These are phyloP conservation scores for Colletotrichum caudatum DNA, from an alignment of 2,329 filamentous ascomycete species.

Conservation along the genomic window DNA sequence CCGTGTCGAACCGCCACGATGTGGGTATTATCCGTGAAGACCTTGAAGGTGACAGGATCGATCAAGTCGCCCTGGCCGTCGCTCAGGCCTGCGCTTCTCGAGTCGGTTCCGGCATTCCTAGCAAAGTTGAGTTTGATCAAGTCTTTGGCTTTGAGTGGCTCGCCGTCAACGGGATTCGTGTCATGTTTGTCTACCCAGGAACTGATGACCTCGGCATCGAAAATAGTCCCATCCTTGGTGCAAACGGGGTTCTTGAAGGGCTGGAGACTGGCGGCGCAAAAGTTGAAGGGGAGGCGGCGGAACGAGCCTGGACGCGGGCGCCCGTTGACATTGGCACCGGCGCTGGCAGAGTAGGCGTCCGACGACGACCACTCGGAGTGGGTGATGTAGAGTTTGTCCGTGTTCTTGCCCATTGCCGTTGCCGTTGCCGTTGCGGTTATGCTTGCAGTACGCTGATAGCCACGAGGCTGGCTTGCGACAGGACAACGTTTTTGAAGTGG, in stretches of 20 bases:
- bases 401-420: conserved; percentile 60
- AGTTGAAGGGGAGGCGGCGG: conserved; percentile 95
- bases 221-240: conserved; percentile 87
- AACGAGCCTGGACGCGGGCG: conserved; percentile 74
- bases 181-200: conserved; percentile 94
- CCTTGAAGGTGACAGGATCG: conserved; percentile 96
- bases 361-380: conserved; percentile 97
- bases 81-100: conserved; percentile 58
- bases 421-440: conserved; percentile 2
- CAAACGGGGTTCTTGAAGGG: conserved; percentile 96
- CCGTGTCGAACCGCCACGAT: conserved; percentile 87
- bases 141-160: conserved; percentile 82
- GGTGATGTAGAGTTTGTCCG: conserved; percentile 76
- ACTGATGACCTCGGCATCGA: conserved; percentile 93
- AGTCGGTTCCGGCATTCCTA: conserved; percentile 81
- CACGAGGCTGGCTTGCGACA: conserved; percentile 15
- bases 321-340: conserved; percentile 72
- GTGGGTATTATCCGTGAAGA: conserved; percentile 98
- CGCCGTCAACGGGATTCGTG: conserved; percentile 90
- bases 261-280: conserved; percentile 94
- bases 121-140: conserved; percentile 92
- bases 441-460: background rate
- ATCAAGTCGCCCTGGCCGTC: conserved; percentile 82
- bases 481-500: background rate
- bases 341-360: conserved; percentile 87